Base-by-base conservation (phyloP, 2,329 filamentous ascomycete genomes). In the Colletotrichum sojae region DNA sequence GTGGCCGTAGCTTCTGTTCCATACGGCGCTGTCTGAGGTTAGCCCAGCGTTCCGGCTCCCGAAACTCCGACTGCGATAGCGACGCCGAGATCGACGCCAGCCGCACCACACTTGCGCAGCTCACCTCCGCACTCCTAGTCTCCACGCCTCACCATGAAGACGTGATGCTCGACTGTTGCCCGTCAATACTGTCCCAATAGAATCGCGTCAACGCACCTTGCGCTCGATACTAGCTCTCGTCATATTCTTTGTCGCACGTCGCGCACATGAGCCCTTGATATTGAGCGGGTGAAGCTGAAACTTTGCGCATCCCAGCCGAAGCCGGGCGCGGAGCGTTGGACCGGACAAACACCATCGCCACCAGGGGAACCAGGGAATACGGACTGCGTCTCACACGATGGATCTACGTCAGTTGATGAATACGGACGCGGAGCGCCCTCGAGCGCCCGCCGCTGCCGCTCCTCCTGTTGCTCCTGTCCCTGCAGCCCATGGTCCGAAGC, bases 381-480 rank as follows among this genome's bases (percentile, higher is more conserved):
- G 36, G 63, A 51, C 51, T 25, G 16, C 20, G 16, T 16, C 56
- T 27, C 51, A 36, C 9, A 76, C 66, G 63, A 84, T 89, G 86
- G 86, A 88, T 80, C 82, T 89, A 66, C 79, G 82, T 71, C 83
- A 83, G 16, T 85, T 90, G 74, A 78, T 90, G 55, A 90, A 89
- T 76, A 81, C 83, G 22, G 79, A 79, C 67, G 83, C 80, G 73
- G 83, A 81, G 58, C 77, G 79, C 71, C 75, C 76, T 53, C 77
- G 78, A 58, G 74, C 77, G 64, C 78, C 78, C 71, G 76, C 78
- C 61, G 74, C 67, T 13, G 52, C 63, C 15, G 62, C 54, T 20
- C 27, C 61, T 15, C 52, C 63, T 9, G 60, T 74, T 75, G 51
- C 75, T 74, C 18, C 16, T 10, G 43, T 55, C 46, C 55, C 63